A percentile compares a stretch with the other conserved stretches of the same genome.
phyloP scores from a whole-genome alignment of 2,329 filamentous ascomycete genomes.

The Bipolaris oryzae region DNA sequence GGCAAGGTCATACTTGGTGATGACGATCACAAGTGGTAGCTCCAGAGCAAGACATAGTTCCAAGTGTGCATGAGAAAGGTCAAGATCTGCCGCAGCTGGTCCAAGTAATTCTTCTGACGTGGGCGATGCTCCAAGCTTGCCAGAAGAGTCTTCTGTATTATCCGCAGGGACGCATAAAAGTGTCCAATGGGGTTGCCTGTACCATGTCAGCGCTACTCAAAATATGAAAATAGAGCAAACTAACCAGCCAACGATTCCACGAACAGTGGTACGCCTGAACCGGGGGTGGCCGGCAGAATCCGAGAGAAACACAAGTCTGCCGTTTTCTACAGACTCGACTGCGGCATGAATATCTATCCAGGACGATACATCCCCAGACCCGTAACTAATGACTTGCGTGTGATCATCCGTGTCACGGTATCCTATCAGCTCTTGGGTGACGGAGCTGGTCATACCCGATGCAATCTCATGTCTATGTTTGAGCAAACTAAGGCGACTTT shows the following conservation, averaged over 20 bases:
- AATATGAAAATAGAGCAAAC: not conserved
- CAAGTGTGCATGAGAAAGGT: constrained; percentile 79
- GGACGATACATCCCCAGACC: constrained; percentile 82
- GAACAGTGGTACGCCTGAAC: constrained; percentile 85
- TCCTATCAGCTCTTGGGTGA: constrained; percentile 91
- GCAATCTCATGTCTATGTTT: constrained; percentile 93
- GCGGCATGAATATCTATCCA: constrained; percentile 94
- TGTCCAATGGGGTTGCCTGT: constrained; percentile 82
- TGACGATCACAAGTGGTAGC: constrained; percentile 77
- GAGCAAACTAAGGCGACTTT: constrained; percentile 83
- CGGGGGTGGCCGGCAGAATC: constrained; percentile 92
- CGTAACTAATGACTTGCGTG: constrained; percentile 75
- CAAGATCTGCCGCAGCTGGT: constrained; percentile 63
- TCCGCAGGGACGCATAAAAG: constrained; percentile 86
- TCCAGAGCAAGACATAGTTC: constrained; percentile 82
- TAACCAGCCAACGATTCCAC: constrained; percentile 87
- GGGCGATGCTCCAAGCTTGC: constrained; percentile 54
- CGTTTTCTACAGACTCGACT: constrained; percentile 69
- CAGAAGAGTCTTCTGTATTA: constrained; percentile 61
- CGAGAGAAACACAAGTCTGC: constrained; percentile 82
- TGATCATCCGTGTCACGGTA: constrained; percentile 59
- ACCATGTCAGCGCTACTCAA: not conserved
- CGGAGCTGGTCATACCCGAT: constrained; percentile 90
- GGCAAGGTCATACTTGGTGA: constrained; percentile 90
- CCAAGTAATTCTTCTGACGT: constrained; percentile 60